Evolutionary conservation across 345 rosid genomes (phyloP).

Genomic region (Citrus mangshanensis): DNA sequence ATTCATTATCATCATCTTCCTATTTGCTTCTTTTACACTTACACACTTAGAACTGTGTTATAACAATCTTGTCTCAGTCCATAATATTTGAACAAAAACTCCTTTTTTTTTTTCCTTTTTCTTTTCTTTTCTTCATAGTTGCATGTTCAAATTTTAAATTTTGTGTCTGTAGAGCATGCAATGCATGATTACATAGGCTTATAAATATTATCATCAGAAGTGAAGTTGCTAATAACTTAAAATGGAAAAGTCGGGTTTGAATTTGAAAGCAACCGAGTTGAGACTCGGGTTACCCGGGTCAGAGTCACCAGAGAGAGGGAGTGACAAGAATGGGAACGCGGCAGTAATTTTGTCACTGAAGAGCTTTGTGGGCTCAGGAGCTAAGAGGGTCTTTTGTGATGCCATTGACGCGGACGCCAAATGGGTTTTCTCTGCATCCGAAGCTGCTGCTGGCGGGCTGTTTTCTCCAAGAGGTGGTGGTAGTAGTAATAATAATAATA

Average conservation of each 20-base stretch:
- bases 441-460: conserved; percentile 22
- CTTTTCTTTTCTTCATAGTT: too few relatives aligned
- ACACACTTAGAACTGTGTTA: too few relatives aligned
- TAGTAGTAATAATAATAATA: background rate
- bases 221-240: conserved; percentile 34
- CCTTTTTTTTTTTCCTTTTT: background rate
- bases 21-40: too few relatives aligned
- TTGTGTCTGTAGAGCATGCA: conserved; percentile 31
- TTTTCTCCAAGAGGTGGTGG: conserved; percentile 26
- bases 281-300: conserved; percentile 80
- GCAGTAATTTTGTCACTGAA: conserved; percentile 30
- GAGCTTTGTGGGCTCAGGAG: conserved; percentile 40
- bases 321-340: conserved; percentile 11
- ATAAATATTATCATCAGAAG: conserved; percentile 24
- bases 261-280: conserved; percentile 70
- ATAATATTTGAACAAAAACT: background rate
- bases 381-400: conserved; percentile 59
- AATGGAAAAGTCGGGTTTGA: conserved; percentile 43
- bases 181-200: conserved; percentile 57
- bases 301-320: conserved; percentile 52
- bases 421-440: conserved; percentile 55
- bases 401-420: conserved; percentile 42
- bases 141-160: background rate
- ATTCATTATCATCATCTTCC: too few relatives aligned
- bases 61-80: too few relatives aligned